phyloP scores from a whole-genome alignment of 441 rosid species.

The Pelargonium fulgidum region DNA sequence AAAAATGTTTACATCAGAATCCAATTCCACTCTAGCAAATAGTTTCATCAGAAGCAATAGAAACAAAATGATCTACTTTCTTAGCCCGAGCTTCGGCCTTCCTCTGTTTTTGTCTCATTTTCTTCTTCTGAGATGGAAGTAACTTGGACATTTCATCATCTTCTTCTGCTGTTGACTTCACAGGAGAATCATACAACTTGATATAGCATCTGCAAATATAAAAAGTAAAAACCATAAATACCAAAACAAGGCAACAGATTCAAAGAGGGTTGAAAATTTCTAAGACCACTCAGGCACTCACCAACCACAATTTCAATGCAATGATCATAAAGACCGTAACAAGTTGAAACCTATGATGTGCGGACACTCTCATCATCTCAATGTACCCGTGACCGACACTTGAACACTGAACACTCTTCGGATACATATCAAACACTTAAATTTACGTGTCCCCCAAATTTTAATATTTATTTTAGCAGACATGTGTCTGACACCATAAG shows the following conservation, averaged over 20 bases:
- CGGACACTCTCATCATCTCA: not conserved
- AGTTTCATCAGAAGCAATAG: conserved; percentile 17
- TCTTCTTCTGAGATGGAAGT: conserved; percentile 91
- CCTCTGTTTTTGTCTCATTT: conserved; percentile 79
- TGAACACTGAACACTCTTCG: not conserved
- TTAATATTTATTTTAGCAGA: not conserved
- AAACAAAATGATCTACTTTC: conserved; percentile 49
- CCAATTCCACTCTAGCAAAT: conserved; percentile 11
- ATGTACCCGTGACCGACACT: not conserved
- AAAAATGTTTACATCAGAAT: conserved; percentile 15
- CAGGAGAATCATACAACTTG: conserved; percentile 77
- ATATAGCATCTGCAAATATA: conserved; percentile 76
- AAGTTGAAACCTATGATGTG: not conserved
- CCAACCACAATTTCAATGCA: too few relatives aligned
- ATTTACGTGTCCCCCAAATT: not conserved
- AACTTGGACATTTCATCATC: conserved; percentile 75
- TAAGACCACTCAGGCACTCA: too few relatives aligned
- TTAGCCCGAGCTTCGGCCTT: conserved; percentile 98
- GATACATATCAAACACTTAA: not conserved
- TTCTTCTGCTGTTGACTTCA: conserved; percentile 64
- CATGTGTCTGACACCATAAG: not conserved
- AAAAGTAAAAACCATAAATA: conserved; percentile 12
- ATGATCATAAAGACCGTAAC: too few relatives aligned
- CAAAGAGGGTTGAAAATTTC: too few relatives aligned
- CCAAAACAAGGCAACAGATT: not conserved